phyloP scores from a whole-genome alignment of 2,329 filamentous ascomycete genomes.

The Phialophora expanda region DNA sequence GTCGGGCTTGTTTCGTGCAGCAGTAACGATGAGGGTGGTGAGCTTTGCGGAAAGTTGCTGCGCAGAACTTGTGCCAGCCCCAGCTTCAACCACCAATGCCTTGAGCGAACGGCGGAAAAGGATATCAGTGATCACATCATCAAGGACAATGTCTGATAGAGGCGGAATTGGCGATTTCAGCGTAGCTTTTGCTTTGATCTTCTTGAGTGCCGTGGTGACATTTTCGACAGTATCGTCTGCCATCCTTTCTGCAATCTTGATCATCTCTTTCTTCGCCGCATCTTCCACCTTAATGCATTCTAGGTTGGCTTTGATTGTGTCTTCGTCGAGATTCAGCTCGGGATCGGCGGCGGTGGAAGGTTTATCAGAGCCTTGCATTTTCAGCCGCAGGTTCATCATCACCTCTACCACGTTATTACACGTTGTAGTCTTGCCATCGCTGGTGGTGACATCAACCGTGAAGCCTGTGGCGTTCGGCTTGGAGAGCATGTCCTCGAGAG shows the following conservation, averaged over 20 bases:
- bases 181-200: constrained; percentile 32
- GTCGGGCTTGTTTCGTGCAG: constrained; percentile 31
- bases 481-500: constrained; percentile 36
- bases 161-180: constrained; percentile 34
- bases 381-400: constrained; percentile 31
- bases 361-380: constrained; percentile 23
- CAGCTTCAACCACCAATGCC: constrained; percentile 22
- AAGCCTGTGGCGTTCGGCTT: constrained; percentile 28
- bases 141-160: constrained; percentile 34
- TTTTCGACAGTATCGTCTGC: constrained; percentile 20
- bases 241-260: constrained; percentile 31
- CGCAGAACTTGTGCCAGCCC: constrained; percentile 11
- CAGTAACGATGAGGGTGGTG: constrained; percentile 31
- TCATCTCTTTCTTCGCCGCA: constrained; percentile 34
- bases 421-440: constrained; percentile 26
- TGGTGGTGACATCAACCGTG: constrained; percentile 24
- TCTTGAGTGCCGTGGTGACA: constrained; percentile 25
- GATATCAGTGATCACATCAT: constrained; percentile 26
- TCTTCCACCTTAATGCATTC: constrained; percentile 36
- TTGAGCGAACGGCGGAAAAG: constrained; percentile 25
- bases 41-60: constrained; percentile 30
- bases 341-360: constrained; percentile 18
- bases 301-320: constrained; percentile 32
- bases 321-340: constrained; percentile 29
- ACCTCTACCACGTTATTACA: constrained; percentile 34